Evolutionary conservation across 306 rosid species (phyloP), one percentile per base, ranked within the genome.

Genomic region (Clitoria ternatea): DNA sequence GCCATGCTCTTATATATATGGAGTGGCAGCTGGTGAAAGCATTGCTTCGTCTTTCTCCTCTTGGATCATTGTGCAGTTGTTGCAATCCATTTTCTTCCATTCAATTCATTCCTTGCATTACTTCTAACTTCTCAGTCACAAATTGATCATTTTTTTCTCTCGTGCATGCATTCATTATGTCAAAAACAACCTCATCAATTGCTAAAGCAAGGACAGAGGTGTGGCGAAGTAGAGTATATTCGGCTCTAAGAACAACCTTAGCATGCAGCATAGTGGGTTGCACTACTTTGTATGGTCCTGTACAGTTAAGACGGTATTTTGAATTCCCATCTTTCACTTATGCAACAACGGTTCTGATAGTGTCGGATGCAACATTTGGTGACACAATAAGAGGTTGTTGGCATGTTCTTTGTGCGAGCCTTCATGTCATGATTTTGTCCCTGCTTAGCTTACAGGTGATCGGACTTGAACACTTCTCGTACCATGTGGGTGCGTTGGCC

Each of bases 221-320:
- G 13, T 77, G 90, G 92, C 73, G 44, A 27, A 13, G 44, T 30
- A 87, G 88, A 10, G 19, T 90, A 3, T 80, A 73, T 15, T 82
- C 80, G 0, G 96, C 96, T 1, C 77, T 92, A 0, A 69, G 96
- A 4, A 79, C 96, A 0, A 79, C 86, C 43, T 26, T 90, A 9
- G 96, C 98, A 2, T 92, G 98, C 82, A 60, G 61, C 85, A 74
- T 90, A 63, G 87, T 86, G 0, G 88, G 84, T 8, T 79, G 76
- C 80, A 71, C 86, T 50, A 53, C 81, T 22, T 55, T 90, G 36
- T 83, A 86, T 24, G 77, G 87, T 24, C 96, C 98, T 0, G 62
- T 18, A 3, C 65, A 68, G 0, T 44, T 88, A n/a, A 77, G 53
- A 15, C 50, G 35, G 5, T 67, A 86, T 47, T 32, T 92, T 6